phyloP scores from a whole-genome alignment of 2,329 filamentous ascomycete genomes.

The Acrodontium crateriforme region DNA sequence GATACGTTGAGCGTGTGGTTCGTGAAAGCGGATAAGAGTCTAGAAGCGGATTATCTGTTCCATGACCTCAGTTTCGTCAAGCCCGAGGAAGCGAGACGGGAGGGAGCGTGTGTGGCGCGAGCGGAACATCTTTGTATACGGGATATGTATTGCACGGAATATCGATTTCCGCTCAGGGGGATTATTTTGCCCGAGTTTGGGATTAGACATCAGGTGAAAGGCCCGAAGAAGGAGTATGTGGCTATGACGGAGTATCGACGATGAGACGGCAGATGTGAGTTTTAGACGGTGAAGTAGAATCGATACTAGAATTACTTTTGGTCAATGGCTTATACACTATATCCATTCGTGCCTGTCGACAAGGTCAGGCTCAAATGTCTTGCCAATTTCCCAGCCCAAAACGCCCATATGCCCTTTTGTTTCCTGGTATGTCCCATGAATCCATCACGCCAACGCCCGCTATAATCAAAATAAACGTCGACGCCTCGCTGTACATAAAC shows the following conservation, averaged over 20 bases:
- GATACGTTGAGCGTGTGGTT: slow-evolving; percentile 63
- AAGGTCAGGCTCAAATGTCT: too few relatives aligned
- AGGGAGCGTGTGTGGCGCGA: slow-evolving; percentile 46
- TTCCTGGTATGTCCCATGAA: too few relatives aligned
- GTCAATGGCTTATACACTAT: too few relatives aligned
- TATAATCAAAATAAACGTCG: too few relatives aligned
- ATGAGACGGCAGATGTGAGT: not conserved
- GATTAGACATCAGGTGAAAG: slow-evolving; percentile 51
- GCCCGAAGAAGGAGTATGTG: slow-evolving; percentile 61
- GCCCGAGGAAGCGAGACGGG: slow-evolving; percentile 20
- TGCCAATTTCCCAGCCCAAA: too few relatives aligned
- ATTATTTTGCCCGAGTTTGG: slow-evolving; percentile 45
- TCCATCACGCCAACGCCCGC: too few relatives aligned
- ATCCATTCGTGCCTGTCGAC: too few relatives aligned
- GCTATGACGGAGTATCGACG: slow-evolving; percentile 25
- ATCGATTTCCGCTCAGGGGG: slow-evolving; percentile 48
- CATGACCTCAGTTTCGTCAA: slow-evolving; percentile 50
- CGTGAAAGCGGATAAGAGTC: slow-evolving; percentile 45
- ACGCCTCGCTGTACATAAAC: too few relatives aligned
- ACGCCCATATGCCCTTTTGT: too few relatives aligned
- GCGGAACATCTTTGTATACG: slow-evolving; percentile 56
- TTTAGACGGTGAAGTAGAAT: not conserved
- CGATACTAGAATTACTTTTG: not conserved
- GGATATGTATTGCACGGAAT: slow-evolving; percentile 56
- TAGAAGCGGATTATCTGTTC: slow-evolving; percentile 56